These are phyloP conservation scores for Phylloporus arenicola DNA, from an alignment of 768 basidiomycete species.

Conservation along the genomic window DNA sequence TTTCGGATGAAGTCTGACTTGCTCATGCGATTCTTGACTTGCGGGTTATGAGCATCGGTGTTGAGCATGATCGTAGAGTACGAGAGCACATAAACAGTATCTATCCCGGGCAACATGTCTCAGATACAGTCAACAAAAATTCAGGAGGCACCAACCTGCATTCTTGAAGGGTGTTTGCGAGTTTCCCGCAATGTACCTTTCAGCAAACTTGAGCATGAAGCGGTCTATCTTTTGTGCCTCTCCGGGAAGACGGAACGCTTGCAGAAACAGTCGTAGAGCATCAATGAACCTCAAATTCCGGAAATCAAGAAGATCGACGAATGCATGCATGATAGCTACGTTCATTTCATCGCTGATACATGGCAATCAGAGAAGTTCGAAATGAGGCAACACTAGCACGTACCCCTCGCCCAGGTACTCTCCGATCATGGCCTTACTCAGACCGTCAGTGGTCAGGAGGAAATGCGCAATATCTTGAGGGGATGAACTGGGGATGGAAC, in stretches of 20 bases:
- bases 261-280: constrained; percentile 84
- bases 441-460: constrained; percentile 81
- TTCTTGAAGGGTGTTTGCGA: constrained; percentile 83
- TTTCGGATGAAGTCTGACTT: constrained; percentile 89
- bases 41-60: constrained; percentile 94
- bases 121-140: constrained; percentile 4
- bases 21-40: constrained; percentile 92
- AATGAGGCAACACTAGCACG: constrained; percentile 23
- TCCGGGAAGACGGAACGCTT: constrained; percentile 94
- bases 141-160: constrained; percentile 57
- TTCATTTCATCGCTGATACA: constrained; percentile 74
- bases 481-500: constrained; percentile 69
- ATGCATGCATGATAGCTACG: constrained; percentile 94
- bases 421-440: constrained; percentile 94
- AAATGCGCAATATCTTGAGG: constrained; percentile 83
- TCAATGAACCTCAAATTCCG: constrained; percentile 77
- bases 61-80: constrained; percentile 96
- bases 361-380: constrained; percentile 2
- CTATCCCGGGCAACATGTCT: constrained; percentile 33
- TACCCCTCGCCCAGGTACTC: constrained; percentile 98
- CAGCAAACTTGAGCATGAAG: constrained; percentile 98
- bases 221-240: constrained; percentile 99
- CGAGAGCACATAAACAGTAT: constrained; percentile 91
- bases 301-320: constrained; percentile 91
- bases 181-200: constrained; percentile 91